Conservation (phyloP, 2,329 filamentous ascomycete species). For the Colletotrichum filicis region DNA sequence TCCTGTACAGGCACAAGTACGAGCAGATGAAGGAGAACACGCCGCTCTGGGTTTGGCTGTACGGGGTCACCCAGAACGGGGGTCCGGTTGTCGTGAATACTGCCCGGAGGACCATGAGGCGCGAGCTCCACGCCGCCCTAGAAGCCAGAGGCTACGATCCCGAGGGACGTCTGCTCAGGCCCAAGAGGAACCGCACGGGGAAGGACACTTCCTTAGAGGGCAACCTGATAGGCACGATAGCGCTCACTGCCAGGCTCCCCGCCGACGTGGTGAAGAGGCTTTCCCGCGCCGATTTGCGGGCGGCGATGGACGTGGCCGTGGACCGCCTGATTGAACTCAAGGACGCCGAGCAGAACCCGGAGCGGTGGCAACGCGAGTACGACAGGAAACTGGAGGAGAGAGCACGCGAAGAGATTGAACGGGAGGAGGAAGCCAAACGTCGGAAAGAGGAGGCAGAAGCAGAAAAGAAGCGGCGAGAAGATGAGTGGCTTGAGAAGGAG, state of each 20-base stretch:
- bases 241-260: neutral
- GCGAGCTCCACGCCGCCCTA: conserved; percentile 8
- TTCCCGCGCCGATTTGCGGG: neutral
- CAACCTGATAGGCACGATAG: conserved; percentile 12
- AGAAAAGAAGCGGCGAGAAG: neutral
- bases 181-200: neutral
- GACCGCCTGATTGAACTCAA: neutral
- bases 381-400: neutral
- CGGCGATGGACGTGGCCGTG: neutral
- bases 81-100: neutral
- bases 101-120: neutral
- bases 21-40: conserved; percentile 10
- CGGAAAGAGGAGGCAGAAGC: neutral
- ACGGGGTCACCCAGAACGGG: neutral
- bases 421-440: too few relatives aligned
- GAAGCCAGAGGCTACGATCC: conserved; percentile 15
- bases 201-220: neutral
- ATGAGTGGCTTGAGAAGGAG: neutral
- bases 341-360: neutral
- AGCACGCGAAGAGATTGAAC: neutral
- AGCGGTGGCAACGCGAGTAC: neutral
- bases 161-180: neutral
- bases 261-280: neutral
- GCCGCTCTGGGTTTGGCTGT: conserved; percentile 13
- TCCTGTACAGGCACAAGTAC: neutral